Conservation (phyloP, 208 protist genomes). For the Entamoeba moshkovskii region DNA sequence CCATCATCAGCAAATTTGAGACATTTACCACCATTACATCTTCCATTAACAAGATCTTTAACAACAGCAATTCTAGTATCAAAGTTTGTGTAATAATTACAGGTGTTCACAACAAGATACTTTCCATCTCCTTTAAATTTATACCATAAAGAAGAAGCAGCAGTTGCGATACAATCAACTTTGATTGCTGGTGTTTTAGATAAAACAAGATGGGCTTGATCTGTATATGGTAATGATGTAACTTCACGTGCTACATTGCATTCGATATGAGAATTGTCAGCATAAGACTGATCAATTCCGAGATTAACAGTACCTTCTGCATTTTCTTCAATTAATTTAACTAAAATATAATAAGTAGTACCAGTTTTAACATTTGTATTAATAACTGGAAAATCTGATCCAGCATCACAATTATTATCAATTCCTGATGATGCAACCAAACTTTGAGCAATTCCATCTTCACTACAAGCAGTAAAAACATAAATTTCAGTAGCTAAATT, state of each 20-base stretch:
- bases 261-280: neutral
- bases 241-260: neutral
- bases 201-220: neutral
- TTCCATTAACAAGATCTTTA: neutral
- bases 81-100: neutral
- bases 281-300: neutral
- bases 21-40: neutral
- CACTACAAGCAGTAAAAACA: neutral
- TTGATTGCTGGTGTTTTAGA: neutral
- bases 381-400: neutral
- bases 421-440: neutral
- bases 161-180: neutral
- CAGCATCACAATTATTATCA: neutral
- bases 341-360: neutral
- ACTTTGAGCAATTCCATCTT: neutral
- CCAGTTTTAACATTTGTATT: neutral
- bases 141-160: neutral
- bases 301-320: neutral
- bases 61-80: neutral
- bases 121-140: neutral
- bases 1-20: neutral
- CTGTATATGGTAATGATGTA: neutral
- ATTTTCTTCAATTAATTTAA: neutral
- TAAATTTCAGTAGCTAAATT: neutral
- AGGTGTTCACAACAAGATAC: neutral